phyloP scores from a whole-genome alignment of 441 rosid species.

The Adansonia gregorii region DNA sequence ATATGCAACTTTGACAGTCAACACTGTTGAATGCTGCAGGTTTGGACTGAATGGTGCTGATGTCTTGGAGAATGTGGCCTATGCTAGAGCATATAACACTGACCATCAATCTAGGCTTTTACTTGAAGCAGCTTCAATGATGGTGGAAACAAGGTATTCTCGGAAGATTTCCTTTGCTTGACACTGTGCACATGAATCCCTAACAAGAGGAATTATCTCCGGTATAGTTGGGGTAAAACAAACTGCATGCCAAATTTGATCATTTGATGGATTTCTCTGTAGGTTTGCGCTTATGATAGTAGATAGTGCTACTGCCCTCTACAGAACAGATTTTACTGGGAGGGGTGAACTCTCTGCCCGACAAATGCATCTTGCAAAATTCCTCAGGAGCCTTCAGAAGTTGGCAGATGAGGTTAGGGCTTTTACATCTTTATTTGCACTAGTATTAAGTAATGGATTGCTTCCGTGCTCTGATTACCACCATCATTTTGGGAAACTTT shows the following conservation, averaged over 20 bases:
- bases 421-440: constrained; percentile 1
- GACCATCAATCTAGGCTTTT: constrained; percentile 96
- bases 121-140: constrained; percentile 99
- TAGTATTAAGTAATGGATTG: neutral
- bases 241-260: neutral
- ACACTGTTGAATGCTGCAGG: constrained; percentile 45
- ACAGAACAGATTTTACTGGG: constrained; percentile 96
- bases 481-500: neutral
- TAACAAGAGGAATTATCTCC: neutral
- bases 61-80: constrained; percentile 96
- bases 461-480: neutral
- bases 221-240: constrained; percentile 5
- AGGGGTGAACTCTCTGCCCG: constrained; percentile 98
- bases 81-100: constrained; percentile 96
- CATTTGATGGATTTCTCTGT: constrained; percentile 29
- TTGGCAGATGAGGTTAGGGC: constrained; percentile 85
- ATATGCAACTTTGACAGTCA: constrained; percentile 23
- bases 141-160: constrained; percentile 89
- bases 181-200: neutral
- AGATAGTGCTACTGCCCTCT: constrained; percentile 93
- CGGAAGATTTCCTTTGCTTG: constrained; percentile 5
- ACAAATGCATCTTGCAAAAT: constrained; percentile 98
- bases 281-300: constrained; percentile 97
- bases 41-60: constrained; percentile 92
- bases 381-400: constrained; percentile 91